phyloP scores from a whole-genome alignment of 768 basidiomycete species.

The Leucosporidium yakuticum region DNA sequence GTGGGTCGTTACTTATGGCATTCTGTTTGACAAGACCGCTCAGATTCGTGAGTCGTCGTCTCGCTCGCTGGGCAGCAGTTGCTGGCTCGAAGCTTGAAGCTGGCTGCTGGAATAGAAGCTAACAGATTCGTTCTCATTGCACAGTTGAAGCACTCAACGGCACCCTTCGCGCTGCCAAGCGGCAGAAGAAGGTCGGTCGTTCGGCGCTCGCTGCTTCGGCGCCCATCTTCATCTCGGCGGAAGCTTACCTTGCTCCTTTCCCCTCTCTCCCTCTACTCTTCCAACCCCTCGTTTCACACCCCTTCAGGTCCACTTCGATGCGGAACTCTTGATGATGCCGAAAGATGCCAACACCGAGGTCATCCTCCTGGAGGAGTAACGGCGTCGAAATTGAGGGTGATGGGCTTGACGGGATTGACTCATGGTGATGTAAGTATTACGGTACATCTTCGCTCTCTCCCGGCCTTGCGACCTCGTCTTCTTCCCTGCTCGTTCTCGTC shows the following conservation, averaged over 20 bases:
- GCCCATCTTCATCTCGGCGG: too few species aligned
- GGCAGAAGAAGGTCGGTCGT: conserved; percentile 26
- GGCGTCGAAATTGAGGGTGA: too few species aligned
- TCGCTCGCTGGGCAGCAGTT: neutral
- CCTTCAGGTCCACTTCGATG: conserved; percentile 17
- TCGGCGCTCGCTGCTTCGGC: neutral
- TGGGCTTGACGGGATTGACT: too few species aligned
- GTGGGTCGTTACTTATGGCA: conserved; percentile 14
- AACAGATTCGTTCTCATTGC: too few species aligned
- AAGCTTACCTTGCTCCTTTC: too few species aligned
- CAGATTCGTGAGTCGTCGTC: conserved; percentile 5
- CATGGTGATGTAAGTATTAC: too few species aligned
- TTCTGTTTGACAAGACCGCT: conserved; percentile 16
- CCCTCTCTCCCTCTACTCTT: neutral
- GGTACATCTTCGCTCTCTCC: too few species aligned
- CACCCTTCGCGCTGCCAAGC: conserved; percentile 25
- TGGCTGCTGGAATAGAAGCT: too few species aligned
- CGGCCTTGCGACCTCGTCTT: too few species aligned
- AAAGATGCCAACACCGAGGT: conserved; percentile 19
- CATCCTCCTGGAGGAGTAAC: neutral
- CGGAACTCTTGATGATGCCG: conserved; percentile 34
- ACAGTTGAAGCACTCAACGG: conserved; percentile 33
- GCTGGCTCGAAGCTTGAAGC: too few species aligned
- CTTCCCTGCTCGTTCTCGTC: too few species aligned
- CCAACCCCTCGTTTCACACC: neutral